These are phyloP conservation scores for Symbiodinium natans DNA, from an alignment of 73 alveolate species.

Conservation along the genomic window DNA sequence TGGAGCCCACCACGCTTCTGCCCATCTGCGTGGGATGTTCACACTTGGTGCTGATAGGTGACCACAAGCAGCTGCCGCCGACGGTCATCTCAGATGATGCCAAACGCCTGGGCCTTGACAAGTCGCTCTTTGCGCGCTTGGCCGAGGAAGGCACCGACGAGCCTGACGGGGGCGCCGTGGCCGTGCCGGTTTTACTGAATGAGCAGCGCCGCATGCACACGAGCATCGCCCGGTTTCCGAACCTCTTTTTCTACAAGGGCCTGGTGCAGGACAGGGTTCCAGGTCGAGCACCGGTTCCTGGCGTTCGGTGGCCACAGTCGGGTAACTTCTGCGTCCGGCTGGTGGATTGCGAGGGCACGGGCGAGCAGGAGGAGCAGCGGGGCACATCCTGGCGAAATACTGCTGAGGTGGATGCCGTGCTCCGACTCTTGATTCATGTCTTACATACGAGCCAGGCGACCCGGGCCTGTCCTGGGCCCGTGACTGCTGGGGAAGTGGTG, in stretches of 20 bases:
- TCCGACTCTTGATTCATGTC: not conserved
- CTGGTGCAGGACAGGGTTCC: conserved; percentile 27
- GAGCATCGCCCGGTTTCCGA: conserved; percentile 59
- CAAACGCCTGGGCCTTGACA: conserved; percentile 91
- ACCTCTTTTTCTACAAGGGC: conserved; percentile 57
- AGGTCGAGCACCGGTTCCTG: conserved; percentile 38
- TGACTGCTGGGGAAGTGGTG: not conserved
- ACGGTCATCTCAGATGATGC: conserved; percentile 94
- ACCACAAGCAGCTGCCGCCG: conserved; percentile 95
- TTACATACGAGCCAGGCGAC: not conserved
- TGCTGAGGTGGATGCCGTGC: conserved; percentile 27
- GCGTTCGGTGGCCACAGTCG: conserved; percentile 33
- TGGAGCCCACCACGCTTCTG: conserved; percentile 61
- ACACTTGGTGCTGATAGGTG: conserved; percentile 95
- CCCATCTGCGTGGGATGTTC: conserved; percentile 36
- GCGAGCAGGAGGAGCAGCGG: conserved; percentile 25
- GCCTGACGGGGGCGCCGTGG: not conserved
- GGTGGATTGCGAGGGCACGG: conserved; percentile 37
- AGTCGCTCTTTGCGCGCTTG: conserved; percentile 95
- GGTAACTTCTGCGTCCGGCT: conserved; percentile 14
- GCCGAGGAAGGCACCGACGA: not conserved
- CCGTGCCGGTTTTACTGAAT: conserved; percentile 43
- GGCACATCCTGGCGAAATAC: conserved; percentile 87
- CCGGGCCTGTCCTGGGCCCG: not conserved
- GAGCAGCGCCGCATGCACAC: conserved; percentile 90